Evolutionary conservation across 495 filamentous ascomycete species (phyloP).

Genomic region (Penicillium paradoxum): DNA sequence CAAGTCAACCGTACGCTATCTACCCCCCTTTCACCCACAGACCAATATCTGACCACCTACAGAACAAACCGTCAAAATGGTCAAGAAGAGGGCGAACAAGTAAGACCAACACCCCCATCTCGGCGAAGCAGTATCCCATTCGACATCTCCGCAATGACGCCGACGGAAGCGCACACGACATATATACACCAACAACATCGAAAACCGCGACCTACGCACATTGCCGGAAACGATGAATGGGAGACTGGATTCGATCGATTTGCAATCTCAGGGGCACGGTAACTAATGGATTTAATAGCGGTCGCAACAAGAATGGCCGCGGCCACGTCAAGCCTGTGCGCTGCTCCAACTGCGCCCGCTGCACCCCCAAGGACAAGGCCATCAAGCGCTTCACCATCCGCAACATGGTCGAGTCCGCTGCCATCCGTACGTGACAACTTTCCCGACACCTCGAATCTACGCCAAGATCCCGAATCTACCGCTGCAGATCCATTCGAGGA

Average conservation of each 20-base stretch:
- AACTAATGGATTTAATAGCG: conserved; percentile 50
- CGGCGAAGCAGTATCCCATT: conserved; percentile 26
- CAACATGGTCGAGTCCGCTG: conserved; percentile 99
- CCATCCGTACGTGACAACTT: conserved; percentile 79
- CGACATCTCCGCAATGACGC: conserved; percentile 30
- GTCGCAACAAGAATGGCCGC: conserved; percentile 99
- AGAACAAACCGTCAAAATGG: conserved; percentile 79
- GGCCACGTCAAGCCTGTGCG: conserved; percentile 99
- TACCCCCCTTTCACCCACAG: conserved; percentile 21
- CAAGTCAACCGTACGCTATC: conserved; percentile 43
- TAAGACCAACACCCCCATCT: conserved; percentile 45
- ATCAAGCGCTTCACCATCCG: conserved; percentile 99
- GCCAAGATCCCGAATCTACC: conserved; percentile 8
- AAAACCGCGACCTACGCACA: conserved; percentile 11
- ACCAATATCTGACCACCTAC: conserved; percentile 27
- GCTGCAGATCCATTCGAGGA: not conserved
- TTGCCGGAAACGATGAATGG: conserved; percentile 24
- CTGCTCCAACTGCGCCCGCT: conserved; percentile 99
- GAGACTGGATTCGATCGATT: conserved; percentile 15
- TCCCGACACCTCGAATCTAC: conserved; percentile 7
- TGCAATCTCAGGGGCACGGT: conserved; percentile 9
- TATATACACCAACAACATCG: conserved; percentile 3
- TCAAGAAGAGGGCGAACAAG: conserved; percentile 99
- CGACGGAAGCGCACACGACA: conserved; percentile 19
- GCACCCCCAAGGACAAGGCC: conserved; percentile 99